Evolutionary conservation across 306 rosid species (phyloP).

Genomic region (Casuarina glauca): DNA sequence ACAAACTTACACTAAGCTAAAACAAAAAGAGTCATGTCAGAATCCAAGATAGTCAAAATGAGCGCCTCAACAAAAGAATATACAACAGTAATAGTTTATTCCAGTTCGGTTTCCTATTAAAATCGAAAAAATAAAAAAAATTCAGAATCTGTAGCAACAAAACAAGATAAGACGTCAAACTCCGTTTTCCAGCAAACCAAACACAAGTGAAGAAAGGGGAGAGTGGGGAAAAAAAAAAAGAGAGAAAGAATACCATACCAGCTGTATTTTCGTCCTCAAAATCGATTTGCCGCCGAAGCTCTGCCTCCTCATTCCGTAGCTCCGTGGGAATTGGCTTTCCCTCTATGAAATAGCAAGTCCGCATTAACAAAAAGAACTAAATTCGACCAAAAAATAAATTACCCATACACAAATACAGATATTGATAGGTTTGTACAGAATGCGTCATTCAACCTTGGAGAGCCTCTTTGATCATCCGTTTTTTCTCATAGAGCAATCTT

Average conservation of each 20-base stretch:
- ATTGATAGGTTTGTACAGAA: neutral
- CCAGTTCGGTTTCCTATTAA: too few relatives aligned
- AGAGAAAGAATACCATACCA: constrained; percentile 36
- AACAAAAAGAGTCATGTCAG: too few relatives aligned
- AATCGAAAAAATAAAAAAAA: too few relatives aligned
- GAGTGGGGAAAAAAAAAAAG: neutral
- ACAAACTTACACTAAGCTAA: too few relatives aligned
- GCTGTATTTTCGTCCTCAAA: constrained; percentile 79
- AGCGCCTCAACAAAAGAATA: too few relatives aligned
- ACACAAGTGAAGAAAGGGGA: too few relatives aligned
- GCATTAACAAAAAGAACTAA: neutral
- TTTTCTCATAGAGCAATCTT: constrained; percentile 76
- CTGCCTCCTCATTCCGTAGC: constrained; percentile 84
- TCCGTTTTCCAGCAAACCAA: too few relatives aligned
- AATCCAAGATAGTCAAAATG: too few relatives aligned
- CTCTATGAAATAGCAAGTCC: constrained; percentile 43
- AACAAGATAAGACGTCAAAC: too few relatives aligned
- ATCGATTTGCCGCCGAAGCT: constrained; percentile 80
- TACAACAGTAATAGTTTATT: too few relatives aligned
- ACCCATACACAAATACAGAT: neutral
- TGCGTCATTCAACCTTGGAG: constrained; percentile 49
- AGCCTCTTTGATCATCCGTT: constrained; percentile 79
- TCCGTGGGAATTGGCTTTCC: constrained; percentile 93
- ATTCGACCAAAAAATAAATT: neutral
- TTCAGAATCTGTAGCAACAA: too few relatives aligned